phyloP scores from a whole-genome alignment of 1,139 yeast species.

The Meyerozyma elateridarum region DNA sequence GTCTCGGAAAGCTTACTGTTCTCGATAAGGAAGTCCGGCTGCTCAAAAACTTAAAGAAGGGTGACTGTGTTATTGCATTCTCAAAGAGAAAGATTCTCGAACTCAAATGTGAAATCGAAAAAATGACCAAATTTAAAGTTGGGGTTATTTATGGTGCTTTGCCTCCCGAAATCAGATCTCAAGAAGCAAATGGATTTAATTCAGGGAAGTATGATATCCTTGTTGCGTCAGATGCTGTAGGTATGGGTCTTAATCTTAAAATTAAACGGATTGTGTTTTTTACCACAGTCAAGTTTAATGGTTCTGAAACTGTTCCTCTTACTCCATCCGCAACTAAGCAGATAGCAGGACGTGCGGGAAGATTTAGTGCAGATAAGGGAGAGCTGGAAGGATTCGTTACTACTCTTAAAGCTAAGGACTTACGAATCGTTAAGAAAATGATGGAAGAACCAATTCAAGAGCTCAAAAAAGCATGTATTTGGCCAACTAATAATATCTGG shows the following conservation, averaged over 20 bases:
- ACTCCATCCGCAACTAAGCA: conserved; percentile 74
- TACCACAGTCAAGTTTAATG: conserved; percentile 66
- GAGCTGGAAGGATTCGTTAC: conserved; percentile 58
- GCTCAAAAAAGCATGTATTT: conserved; percentile 52
- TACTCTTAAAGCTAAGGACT: conserved; percentile 42
- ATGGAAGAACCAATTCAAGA: conserved; percentile 44
- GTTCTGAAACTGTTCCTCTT: conserved; percentile 43
- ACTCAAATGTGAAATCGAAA: conserved; percentile 62
- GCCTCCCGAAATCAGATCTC: conserved; percentile 91
- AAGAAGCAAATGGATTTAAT: conserved; percentile 78
- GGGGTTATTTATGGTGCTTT: conserved; percentile 93
- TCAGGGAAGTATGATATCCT: conserved; percentile 69
- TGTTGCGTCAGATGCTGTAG: conserved; percentile 95
- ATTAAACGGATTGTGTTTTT: conserved; percentile 78
- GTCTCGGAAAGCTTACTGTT: conserved; percentile 70
- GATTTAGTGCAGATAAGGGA: conserved; percentile 45
- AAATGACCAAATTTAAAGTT: conserved; percentile 56
- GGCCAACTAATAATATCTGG: conserved; percentile 72
- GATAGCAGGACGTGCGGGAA: conserved; percentile 95
- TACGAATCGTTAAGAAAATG: conserved; percentile 37
- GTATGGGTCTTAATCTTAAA: conserved; percentile 91
- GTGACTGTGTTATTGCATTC: conserved; percentile 90
- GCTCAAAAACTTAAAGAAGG: conserved; percentile 43
- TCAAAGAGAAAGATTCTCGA: conserved; percentile 67
- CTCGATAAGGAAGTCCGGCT: conserved; percentile 35